phyloP scores from a whole-genome alignment of 2,329 filamentous ascomycete species.

The Rhinocladiella mackenziei region DNA sequence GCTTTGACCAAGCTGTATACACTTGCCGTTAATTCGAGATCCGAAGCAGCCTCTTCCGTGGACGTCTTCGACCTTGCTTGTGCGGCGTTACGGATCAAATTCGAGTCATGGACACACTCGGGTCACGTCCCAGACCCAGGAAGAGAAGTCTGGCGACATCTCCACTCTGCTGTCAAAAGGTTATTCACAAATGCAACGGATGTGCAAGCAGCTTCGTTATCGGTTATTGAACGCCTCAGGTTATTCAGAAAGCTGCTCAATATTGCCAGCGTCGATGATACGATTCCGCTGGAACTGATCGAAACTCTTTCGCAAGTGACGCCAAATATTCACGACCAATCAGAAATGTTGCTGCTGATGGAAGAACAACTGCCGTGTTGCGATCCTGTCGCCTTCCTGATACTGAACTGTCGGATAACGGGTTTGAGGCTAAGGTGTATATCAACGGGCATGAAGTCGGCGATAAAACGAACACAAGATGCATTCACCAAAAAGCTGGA shows the following conservation, averaged over 20 bases:
- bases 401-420: constrained; percentile 10
- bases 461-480: neutral
- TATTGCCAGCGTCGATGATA: neutral
- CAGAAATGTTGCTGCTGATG: constrained; percentile 4
- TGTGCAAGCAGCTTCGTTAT: neutral
- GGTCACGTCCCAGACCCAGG: constrained; percentile 40
- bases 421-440: constrained; percentile 6
- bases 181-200: constrained; percentile 1
- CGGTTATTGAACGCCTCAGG: neutral
- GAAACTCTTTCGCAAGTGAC: constrained; percentile 7
- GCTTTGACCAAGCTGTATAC: constrained; percentile 31
- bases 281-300: constrained; percentile 10
- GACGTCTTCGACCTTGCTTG: constrained; percentile 27
- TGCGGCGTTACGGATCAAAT: constrained; percentile 43
- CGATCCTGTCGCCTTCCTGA: neutral
- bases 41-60: neutral
- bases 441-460: neutral
- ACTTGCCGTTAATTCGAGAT: constrained; percentile 5
- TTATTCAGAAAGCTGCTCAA: constrained; percentile 8
- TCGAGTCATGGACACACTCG: constrained; percentile 41
- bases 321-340: neutral
- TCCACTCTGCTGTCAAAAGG: constrained; percentile 38
- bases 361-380: constrained; percentile 9
- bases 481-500: constrained; percentile 1
- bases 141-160: constrained; percentile 43